Conservation (phyloP, 2,329 filamentous ascomycete species). For the Pleomassaria siparia region DNA sequence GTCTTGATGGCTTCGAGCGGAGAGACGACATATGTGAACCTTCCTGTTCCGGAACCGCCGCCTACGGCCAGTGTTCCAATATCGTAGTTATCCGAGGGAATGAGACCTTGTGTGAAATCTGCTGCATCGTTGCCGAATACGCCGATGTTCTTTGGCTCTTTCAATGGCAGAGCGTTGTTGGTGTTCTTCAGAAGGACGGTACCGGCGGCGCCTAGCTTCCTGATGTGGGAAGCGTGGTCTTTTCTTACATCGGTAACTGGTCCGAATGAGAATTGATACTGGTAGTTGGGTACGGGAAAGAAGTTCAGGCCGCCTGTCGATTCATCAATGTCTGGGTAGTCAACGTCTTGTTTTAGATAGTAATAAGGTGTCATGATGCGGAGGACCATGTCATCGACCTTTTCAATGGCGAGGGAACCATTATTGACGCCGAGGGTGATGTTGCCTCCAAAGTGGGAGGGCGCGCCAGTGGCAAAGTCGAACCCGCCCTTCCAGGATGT, state of each 20-base stretch:
- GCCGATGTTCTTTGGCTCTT: conserved; percentile 49
- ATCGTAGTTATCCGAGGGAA: conserved; percentile 26
- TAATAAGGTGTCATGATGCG: conserved; percentile 52
- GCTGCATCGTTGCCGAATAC: conserved; percentile 54
- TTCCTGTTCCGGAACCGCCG: conserved; percentile 46
- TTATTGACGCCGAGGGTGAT: conserved; percentile 43
- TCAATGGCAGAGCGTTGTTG: conserved; percentile 53
- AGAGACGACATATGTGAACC: conserved; percentile 42
- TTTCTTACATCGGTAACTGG: conserved; percentile 42
- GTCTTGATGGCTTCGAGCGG: conserved; percentile 47
- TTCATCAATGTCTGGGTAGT: conserved; percentile 38
- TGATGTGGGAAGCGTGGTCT: conserved; percentile 39
- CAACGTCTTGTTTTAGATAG: conserved; percentile 42
- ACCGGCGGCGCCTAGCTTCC: conserved; percentile 44
- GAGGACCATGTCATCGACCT: conserved; percentile 50
- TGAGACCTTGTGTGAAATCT: conserved; percentile 51
- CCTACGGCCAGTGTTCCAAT: conserved; percentile 48
- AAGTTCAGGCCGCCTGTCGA: conserved; percentile 26
- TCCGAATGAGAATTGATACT: conserved; percentile 37
- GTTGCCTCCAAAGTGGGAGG: conserved; percentile 41
- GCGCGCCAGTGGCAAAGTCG: conserved; percentile 10
- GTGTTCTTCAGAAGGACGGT: conserved; percentile 52
- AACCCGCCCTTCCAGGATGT: conserved; percentile 22
- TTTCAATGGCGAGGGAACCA: conserved; percentile 40
- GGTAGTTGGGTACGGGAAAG: conserved; percentile 16